These are phyloP conservation scores for Monosporascus sp. DNA, from an alignment of 2,329 filamentous ascomycete species.

Conservation along the genomic window DNA sequence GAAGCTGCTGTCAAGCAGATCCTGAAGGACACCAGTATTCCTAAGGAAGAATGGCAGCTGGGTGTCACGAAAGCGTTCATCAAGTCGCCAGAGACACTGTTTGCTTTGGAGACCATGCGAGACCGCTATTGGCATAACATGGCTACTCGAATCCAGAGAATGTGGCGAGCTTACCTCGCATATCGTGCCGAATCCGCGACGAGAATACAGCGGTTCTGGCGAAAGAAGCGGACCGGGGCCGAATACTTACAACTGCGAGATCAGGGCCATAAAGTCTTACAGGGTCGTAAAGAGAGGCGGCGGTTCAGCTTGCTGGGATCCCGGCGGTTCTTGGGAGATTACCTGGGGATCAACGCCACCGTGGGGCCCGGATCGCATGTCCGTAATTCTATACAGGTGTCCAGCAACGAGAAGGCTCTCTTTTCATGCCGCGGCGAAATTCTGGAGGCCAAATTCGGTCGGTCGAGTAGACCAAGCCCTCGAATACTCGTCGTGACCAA, in stretches of 20 bases:
- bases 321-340: conserved; percentile 89
- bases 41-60: conserved; percentile 92
- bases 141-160: conserved; percentile 94
- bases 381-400: conserved; percentile 66
- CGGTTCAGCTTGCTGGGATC: conserved; percentile 89
- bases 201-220: conserved; percentile 91
- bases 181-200: conserved; percentile 91
- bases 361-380: conserved; percentile 78
- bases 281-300: conserved; percentile 82
- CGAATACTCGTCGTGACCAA: conserved; percentile 79
- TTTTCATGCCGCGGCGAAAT: conserved; percentile 92
- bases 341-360: conserved; percentile 78
- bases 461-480: conserved; percentile 88
- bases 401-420: conserved; percentile 65
- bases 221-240: conserved; percentile 83
- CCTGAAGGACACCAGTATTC: conserved; percentile 92
- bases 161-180: conserved; percentile 92
- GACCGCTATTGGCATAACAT: conserved; percentile 99
- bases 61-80: conserved; percentile 97
- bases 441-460: conserved; percentile 89
- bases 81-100: conserved; percentile 94
- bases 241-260: conserved; percentile 87
- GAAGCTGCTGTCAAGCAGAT: conserved; percentile 88
- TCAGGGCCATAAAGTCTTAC: conserved; percentile 75
- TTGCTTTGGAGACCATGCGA: conserved; percentile 94